Conservation (phyloP, 2,329 filamentous ascomycete species). For the Epichloe brachyelytri region DNA sequence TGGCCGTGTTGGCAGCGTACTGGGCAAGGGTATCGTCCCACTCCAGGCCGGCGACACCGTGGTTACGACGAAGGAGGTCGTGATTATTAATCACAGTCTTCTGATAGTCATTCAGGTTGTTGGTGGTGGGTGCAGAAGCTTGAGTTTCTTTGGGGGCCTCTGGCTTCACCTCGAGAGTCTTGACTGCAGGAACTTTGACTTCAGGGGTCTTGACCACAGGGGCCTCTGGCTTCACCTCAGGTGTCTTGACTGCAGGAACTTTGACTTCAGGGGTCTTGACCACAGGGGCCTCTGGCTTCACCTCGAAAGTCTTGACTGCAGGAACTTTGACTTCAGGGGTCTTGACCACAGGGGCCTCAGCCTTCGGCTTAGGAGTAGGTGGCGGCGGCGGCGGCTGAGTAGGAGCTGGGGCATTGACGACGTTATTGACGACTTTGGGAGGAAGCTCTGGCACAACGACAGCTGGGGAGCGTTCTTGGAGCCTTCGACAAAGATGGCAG, state of each 20-base stretch:
- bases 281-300: background rate
- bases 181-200: background rate
- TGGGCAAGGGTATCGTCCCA: slow-evolving; percentile 54
- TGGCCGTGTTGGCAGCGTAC: slow-evolving; percentile 52
- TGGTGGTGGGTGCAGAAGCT: background rate
- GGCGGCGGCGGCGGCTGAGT: slow-evolving; percentile 2
- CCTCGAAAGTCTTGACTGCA: background rate
- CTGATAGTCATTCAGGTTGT: slow-evolving; percentile 16
- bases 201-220: background rate
- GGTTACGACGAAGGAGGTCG: slow-evolving; percentile 77
- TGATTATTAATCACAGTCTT: slow-evolving; percentile 53
- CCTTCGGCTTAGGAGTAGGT: slow-evolving; percentile 2
- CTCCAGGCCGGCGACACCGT: slow-evolving; percentile 50
- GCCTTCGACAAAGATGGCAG: slow-evolving; percentile 1
- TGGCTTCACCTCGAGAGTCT: background rate
- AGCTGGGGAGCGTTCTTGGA: slow-evolving; percentile 5
- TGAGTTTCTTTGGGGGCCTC: background rate
- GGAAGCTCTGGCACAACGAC: background rate
- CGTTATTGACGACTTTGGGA: background rate
- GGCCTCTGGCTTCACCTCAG: no score
- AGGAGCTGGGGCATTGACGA: background rate
- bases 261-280: background rate
- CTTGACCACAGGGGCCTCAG: background rate
- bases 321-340: background rate
- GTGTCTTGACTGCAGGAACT: background rate